Base-by-base conservation (phyloP, 805 yeast species). In the Starmerella stigmatis region DNA sequence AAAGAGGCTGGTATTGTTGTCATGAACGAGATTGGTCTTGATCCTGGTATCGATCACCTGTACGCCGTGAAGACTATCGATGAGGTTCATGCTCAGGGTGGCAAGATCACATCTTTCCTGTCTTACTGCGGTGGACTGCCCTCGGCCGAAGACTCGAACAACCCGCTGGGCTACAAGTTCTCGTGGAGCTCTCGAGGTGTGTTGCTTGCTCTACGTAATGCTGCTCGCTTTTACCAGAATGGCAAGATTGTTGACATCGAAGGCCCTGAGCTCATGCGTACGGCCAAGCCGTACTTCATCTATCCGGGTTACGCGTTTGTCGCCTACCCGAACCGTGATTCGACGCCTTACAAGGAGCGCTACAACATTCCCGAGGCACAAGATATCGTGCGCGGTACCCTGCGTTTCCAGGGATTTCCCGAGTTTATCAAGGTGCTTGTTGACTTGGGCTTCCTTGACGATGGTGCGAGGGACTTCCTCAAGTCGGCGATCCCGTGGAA, bases 141-240 rank as follows among this genome's bases (percentile, higher is more conserved):
- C 54, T 92, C 98, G 26, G 96, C 98, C 53, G 98, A 89, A 70
- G 77, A 81, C 67, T 89, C 97, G 25, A 94, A 86, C 70, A 92
- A 92, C 71, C 98, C 98, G 47, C 74, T 92, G 64, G 98, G 98
- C 57, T 92, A 92, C 78, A 92, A 92, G 73, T 92, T 92, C 70
- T 88, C 97, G 34, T 92, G 98, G 98, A 86, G 96, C 26, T 88
- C 97, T 29, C 80, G 98, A 69, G 98, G 98, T 69, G 97, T 92
- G 33, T 70, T 92, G 62, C 75, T 92, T 60, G 98, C 98, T 16
- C 75, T 92, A 63, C 81, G 95, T 75, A 94, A 92, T 73, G 70
- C 81, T 51, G 98, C 97, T 53, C 78, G 78, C 58, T 89, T 78
- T 73, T 89, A 80, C 76, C 70, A 81, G 68, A 80, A 86, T 61